phyloP scores from a whole-genome alignment of 768 basidiomycete species.

The Amanita jacksonii region DNA sequence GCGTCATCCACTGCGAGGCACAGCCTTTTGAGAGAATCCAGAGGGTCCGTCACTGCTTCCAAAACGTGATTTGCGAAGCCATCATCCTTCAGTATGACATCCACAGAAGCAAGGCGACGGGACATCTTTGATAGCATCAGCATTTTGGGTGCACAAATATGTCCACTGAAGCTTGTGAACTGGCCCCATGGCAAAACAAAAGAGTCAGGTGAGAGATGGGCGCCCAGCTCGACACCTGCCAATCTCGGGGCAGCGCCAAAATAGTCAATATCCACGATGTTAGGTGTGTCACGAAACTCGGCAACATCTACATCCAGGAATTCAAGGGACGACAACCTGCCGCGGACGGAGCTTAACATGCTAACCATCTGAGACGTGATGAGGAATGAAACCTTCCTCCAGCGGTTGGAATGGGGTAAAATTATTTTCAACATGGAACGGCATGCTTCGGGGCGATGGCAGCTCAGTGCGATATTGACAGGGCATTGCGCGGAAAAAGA shows the following conservation, averaged over 20 bases:
- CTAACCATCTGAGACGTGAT: not conserved
- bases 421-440: not conserved
- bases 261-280: not conserved
- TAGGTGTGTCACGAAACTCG: not conserved
- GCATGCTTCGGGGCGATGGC: not conserved
- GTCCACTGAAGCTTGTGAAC: not conserved
- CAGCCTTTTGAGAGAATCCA: not conserved
- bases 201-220: not conserved
- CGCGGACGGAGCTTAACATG: not conserved
- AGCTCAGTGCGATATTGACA: not conserved
- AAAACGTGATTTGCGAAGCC: not conserved
- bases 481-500: not conserved
- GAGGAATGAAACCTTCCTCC: not conserved
- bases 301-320: not conserved
- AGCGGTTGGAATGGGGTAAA: conserved; percentile 1
- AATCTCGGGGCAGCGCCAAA: not conserved
- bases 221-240: not conserved
- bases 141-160: not conserved
- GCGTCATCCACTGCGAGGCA: not conserved
- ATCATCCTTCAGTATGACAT: not conserved
- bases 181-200: conserved; percentile 1
- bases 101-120: not conserved
- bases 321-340: not conserved
- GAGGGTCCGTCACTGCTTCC: not conserved
- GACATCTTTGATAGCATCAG: not conserved